phyloP scores from a whole-genome alignment of 1,284 basidiomycete genomes.

The Irpex lacteus region DNA sequence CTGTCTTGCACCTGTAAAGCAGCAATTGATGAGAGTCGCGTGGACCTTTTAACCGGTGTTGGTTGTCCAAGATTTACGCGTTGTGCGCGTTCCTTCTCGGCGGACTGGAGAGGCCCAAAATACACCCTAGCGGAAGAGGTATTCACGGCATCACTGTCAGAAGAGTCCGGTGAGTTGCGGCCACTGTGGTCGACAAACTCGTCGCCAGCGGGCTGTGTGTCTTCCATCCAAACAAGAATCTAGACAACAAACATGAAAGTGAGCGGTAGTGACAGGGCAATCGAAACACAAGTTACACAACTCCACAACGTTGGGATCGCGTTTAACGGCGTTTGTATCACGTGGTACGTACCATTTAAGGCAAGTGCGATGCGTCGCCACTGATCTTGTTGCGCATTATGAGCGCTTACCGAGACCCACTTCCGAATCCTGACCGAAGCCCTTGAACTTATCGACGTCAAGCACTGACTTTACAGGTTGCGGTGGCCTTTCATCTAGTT shows the following conservation, averaged over 20 bases:
- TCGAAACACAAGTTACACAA: not conserved
- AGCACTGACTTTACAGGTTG: conserved; percentile 10
- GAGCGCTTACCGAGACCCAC: not conserved
- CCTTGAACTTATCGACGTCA: not conserved
- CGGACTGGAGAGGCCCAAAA: conserved; percentile 53
- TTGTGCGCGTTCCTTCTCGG: conserved; percentile 45
- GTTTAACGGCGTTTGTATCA: conserved; percentile 29
- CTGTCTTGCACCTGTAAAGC: conserved; percentile 16
- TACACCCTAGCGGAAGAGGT: conserved; percentile 35
- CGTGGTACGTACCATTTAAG: conserved; percentile 19
- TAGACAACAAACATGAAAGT: not conserved
- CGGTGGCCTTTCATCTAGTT: not conserved
- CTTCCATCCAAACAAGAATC: conserved; percentile 8
- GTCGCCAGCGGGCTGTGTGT: conserved; percentile 7
- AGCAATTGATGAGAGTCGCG: conserved; percentile 35
- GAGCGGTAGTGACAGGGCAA: not conserved
- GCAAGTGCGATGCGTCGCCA: conserved; percentile 8
- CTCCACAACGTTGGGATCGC: conserved; percentile 28
- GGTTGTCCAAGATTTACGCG: conserved; percentile 30
- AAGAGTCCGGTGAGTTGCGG: conserved; percentile 13
- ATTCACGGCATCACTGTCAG: conserved; percentile 23
- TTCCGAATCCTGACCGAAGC: not conserved
- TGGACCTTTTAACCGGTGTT: conserved; percentile 49
- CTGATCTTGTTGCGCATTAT: not conserved
- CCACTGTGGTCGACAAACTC: conserved; percentile 5